Conservation (phyloP, 1,284 basidiomycete genomes). For the Malassezia sp. region DNA sequence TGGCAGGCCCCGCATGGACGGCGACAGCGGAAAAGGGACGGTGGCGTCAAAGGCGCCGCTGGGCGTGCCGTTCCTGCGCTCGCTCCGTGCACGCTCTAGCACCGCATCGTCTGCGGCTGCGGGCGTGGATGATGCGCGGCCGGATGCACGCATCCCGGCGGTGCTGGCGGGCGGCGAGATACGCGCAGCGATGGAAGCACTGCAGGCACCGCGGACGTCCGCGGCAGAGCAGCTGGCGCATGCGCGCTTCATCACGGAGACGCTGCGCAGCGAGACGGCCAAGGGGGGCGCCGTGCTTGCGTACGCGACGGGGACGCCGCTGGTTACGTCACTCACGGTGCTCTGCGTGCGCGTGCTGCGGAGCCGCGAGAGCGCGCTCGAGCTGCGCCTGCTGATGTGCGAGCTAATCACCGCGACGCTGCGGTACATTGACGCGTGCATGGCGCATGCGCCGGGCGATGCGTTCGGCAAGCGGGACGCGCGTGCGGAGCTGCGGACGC, state of each 20-base stretch:
- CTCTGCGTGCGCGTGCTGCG: slow-evolving; percentile 12
- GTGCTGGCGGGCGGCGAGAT: slow-evolving; percentile 3
- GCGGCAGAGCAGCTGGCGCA: neutral
- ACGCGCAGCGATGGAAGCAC: slow-evolving; percentile 5
- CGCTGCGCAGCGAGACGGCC: slow-evolving; percentile 1
- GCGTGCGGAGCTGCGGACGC: neutral
- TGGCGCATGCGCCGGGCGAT: no score
- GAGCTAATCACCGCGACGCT: slow-evolving; percentile 12
- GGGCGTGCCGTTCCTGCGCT: slow-evolving; percentile 13
- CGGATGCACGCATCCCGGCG: neutral
- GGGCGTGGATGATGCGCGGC: neutral
- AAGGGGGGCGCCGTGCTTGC: neutral
- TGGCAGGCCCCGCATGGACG: slow-evolving; percentile 3
- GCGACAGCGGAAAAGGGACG: neutral
- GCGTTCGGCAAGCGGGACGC: no score
- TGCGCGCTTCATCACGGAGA: neutral
- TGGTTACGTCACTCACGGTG: slow-evolving; percentile 12
- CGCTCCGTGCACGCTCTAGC: slow-evolving; percentile 14
- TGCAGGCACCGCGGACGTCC: slow-evolving; percentile 1
- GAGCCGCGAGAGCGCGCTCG: neutral
- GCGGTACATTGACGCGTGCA: slow-evolving; percentile 7
- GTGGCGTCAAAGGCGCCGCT: slow-evolving; percentile 10
- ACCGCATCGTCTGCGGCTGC: neutral
- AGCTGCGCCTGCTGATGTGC: slow-evolving; percentile 5
- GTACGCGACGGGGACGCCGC: slow-evolving; percentile 2